Evolutionary conservation across 495 filamentous ascomycete species (phyloP), one percentile per base, ranked within the genome.

Genomic region (Cryomyces minteri): DNA sequence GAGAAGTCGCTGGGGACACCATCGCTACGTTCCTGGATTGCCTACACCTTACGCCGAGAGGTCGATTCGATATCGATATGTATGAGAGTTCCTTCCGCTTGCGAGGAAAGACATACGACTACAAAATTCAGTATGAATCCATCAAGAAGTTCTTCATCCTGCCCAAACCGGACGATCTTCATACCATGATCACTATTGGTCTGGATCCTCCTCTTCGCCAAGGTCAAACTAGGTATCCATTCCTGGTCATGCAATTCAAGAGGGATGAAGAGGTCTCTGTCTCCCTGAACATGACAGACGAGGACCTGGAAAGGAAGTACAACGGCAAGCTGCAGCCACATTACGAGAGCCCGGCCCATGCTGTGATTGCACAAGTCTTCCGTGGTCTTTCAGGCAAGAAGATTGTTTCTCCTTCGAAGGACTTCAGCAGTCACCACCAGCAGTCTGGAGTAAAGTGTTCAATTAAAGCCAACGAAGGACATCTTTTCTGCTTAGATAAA

Each of bases 21-120:
- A 92, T 84, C 64, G 92, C 92, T 47, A 94, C 92, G 10, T 99
- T 99, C 71, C 64, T 93, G 58, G 92, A 96, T 64, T 82, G 96
- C 48, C 68, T 99, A 32, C 93, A 96, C 69, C 82, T 99, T 51
- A 99, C 92, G 31, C 90, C 90, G 47, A 86, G 90, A 81, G 92
- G 92, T 59, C 90, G 92, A 43, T 99, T 96, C 71, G 92, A 95
- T 62, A 93, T 96, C 69, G 92, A 96, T 60, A 94, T 99, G 84
- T 99, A 96, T 72, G 92, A 96, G 59, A 76, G 77, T 1, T 96
- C 92, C 5, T 96, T 99, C 74, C 81, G 92, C 46, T 75, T 99
- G 47, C 88, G 92, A 42, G 92, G 92, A 43, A 96, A 96, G 65
- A 99, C 92, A 31, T 99, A 99, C 71, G 92, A 96, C 69, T 99